Percentiles rank a stretch among this genome's conserved stretches.
These are phyloP conservation scores for Tubosaeta brunneosetosa DNA, from an alignment of 768 basidiomycete genomes.

Conservation along the genomic window DNA sequence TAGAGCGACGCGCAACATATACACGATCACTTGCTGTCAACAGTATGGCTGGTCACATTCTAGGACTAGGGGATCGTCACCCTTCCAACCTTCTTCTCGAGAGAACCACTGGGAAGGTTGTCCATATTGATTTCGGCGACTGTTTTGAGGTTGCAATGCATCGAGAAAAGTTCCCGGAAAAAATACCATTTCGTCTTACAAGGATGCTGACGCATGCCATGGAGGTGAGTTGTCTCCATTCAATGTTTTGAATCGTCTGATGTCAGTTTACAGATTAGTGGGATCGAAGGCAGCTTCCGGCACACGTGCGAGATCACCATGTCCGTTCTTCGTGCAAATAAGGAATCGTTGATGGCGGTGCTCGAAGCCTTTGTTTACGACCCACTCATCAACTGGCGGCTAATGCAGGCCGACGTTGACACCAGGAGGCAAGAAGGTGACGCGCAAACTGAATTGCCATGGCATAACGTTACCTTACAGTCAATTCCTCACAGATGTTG, in stretches of 20 bases:
- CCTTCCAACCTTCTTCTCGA: constrained; percentile 93
- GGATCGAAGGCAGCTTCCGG: constrained; percentile 95
- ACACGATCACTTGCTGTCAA: constrained; percentile 94
- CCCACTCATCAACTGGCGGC: constrained; percentile 94
- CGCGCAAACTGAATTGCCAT: constrained; percentile 1
- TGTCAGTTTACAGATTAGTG: constrained; percentile 70
- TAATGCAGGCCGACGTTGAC: constrained; percentile 82
- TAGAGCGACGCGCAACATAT: constrained; percentile 93
- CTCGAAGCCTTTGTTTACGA: constrained; percentile 99
- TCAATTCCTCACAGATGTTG: constrained; percentile 31
- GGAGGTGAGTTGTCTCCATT: constrained; percentile 59
- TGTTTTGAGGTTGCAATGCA: constrained; percentile 99
- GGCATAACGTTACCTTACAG: constrained; percentile 3
- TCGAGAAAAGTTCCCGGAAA: constrained; percentile 98
- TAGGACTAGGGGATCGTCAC: constrained; percentile 96
- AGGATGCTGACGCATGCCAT: constrained; percentile 98
- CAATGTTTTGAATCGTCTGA: constrained; percentile 1
- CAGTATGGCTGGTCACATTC: constrained; percentile 98
- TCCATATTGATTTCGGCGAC: constrained; percentile 97
- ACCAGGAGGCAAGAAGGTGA: constrained; percentile 64
- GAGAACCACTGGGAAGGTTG: constrained; percentile 87
- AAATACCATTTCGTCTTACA: constrained; percentile 95
- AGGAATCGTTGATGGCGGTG: constrained; percentile 98
- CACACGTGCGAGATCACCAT: constrained; percentile 97
- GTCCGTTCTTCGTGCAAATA: constrained; percentile 92